These are phyloP conservation scores for Mycena galopus DNA, from an alignment of 768 basidiomycete genomes.

Conservation along the genomic window DNA sequence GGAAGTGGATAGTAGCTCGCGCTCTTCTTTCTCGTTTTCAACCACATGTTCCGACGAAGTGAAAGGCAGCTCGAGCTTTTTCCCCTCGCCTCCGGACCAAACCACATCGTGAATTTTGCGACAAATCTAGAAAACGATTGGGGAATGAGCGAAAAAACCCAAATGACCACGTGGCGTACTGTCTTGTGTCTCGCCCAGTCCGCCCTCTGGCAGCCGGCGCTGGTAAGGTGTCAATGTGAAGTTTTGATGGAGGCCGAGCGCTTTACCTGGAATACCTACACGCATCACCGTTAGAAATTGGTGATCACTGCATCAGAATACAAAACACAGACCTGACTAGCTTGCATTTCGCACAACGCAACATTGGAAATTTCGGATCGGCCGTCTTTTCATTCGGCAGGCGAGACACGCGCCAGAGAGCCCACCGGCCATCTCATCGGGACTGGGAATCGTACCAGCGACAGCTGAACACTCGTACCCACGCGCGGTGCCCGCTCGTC, in stretches of 20 bases:
- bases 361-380: background rate
- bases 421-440: background rate
- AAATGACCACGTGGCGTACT: too few relatives aligned
- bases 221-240: too few relatives aligned
- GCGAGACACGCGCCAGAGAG: conserved; percentile 1
- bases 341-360: conserved; percentile 7
- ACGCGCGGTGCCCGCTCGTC: too few relatives aligned
- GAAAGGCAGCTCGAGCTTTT: too few relatives aligned
- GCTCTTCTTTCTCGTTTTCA: too few relatives aligned
- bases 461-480: background rate
- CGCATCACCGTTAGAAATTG: background rate
- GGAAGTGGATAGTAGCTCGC: too few relatives aligned
- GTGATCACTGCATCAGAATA: background rate
- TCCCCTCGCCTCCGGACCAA: too few relatives aligned
- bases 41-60: too few relatives aligned
- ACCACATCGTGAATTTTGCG: too few relatives aligned
- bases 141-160: too few relatives aligned
- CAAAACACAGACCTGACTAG: conserved; percentile 1
- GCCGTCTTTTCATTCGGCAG: conserved; percentile 3
- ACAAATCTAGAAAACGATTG: too few relatives aligned
- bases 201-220: conserved; percentile 10
- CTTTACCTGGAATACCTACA: conserved; percentile 20
- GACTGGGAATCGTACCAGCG: background rate
- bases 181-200: conserved; percentile 23
- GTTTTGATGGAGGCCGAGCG: too few relatives aligned